Evolutionary conservation across 2,329 filamentous ascomycete species (phyloP).

Genomic region (Plectosphaerella sp.): DNA sequence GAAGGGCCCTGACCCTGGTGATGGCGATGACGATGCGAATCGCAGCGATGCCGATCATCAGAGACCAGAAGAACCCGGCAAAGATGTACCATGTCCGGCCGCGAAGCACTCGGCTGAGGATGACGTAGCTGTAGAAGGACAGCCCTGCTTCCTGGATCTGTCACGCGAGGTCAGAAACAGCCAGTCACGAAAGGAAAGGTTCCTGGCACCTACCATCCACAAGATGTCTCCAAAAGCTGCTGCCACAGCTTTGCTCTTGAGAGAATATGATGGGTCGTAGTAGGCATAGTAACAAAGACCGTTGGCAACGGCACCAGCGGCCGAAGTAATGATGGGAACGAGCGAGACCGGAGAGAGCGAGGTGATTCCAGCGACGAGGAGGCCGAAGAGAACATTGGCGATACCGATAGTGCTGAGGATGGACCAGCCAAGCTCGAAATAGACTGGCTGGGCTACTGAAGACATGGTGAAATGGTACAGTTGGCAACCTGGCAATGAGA

Average conservation of each 20-base stretch:
- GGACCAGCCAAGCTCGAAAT: constrained; percentile 39
- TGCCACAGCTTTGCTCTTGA: constrained; percentile 23
- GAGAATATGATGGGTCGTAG: constrained; percentile 22
- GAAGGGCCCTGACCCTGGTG: constrained; percentile 22
- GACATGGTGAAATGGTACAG: background rate
- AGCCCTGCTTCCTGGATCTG: constrained; percentile 39
- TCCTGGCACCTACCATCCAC: constrained; percentile 28
- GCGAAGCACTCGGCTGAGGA: constrained; percentile 45
- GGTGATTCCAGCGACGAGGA: constrained; percentile 33
- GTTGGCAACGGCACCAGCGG: constrained; percentile 33
- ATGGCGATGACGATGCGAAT: constrained; percentile 38
- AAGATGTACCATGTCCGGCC: constrained; percentile 37
- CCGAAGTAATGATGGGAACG: constrained; percentile 34
- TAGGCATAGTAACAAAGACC: constrained; percentile 38
- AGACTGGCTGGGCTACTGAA: constrained; percentile 13
- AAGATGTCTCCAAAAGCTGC: constrained; percentile 32
- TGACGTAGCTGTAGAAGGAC: constrained; percentile 47
- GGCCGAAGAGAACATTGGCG: constrained; percentile 31
- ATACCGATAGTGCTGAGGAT: constrained; percentile 39
- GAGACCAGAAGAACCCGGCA: constrained; percentile 50
- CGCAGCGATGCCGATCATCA: constrained; percentile 45
- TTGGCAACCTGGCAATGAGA: background rate
- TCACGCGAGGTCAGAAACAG: background rate
- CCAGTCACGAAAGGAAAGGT: background rate
- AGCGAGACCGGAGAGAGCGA: constrained; percentile 29